phyloP scores from a whole-genome alignment of 495 filamentous ascomycete species.

The Penicillium coffeae region DNA sequence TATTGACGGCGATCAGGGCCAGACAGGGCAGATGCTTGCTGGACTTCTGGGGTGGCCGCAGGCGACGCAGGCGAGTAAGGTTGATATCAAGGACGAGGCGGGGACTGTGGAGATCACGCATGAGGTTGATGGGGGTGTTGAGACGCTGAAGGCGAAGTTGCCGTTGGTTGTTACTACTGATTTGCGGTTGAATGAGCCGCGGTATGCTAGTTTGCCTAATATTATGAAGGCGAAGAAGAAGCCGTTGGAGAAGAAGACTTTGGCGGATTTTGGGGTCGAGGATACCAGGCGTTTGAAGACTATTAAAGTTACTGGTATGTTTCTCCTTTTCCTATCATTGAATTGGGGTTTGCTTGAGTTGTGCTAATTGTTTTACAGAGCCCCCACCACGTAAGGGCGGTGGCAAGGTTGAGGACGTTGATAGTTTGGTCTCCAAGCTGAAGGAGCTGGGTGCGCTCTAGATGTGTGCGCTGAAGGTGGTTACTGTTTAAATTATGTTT shows the following conservation, averaged over 20 bases:
- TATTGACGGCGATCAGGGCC: conserved; percentile 91
- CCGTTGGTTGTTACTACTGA: conserved; percentile 94
- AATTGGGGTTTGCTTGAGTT: not conserved
- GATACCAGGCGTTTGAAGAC: conserved; percentile 75
- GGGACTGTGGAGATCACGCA: conserved; percentile 67
- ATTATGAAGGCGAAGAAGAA: conserved; percentile 99
- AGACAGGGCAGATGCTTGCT: conserved; percentile 98
- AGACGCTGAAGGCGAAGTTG: conserved; percentile 79
- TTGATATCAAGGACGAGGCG: conserved; percentile 60
- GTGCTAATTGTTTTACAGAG: conserved; percentile 54
- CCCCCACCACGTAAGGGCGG: conserved; percentile 86
- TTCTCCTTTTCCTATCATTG: not conserved
- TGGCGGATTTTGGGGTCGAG: conserved; percentile 76
- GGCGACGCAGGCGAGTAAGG: conserved; percentile 85
- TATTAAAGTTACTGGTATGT: conserved; percentile 76
- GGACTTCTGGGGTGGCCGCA: conserved; percentile 88
- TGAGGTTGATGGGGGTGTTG: conserved; percentile 93
- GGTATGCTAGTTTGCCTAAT: conserved; percentile 93
- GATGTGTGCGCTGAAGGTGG: conserved; percentile 9
- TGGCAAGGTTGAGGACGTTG: conserved; percentile 95
- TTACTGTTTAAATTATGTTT: conserved; percentile 16
- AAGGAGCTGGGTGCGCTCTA: conserved; percentile 94
- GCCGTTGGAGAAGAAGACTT: conserved; percentile 83
- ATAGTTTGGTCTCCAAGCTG: conserved; percentile 83
- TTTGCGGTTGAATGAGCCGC: conserved; percentile 88